phyloP scores from a whole-genome alignment of 192 early-diverging fungal species.

The Podila epigama region DNA sequence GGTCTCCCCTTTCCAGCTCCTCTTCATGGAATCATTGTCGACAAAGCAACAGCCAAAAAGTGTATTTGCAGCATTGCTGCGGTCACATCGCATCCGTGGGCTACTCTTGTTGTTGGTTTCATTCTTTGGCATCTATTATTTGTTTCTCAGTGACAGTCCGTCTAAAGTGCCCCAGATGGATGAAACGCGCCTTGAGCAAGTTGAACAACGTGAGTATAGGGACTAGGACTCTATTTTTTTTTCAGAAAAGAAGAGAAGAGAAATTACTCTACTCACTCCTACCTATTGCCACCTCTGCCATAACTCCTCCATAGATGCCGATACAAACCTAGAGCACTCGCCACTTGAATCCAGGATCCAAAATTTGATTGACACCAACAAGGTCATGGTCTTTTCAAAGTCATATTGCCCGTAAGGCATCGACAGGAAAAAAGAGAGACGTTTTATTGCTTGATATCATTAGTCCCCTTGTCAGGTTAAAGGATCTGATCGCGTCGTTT shows the following conservation, averaged over 20 bases:
- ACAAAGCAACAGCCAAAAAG: slow-evolving; percentile 20
- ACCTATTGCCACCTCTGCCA: no score
- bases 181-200: not conserved
- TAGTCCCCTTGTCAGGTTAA: not conserved
- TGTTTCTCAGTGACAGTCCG: slow-evolving; percentile 15
- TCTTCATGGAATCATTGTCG: slow-evolving; percentile 20
- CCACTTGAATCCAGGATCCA: slow-evolving; percentile 25
- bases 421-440: not conserved
- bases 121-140: slow-evolving; percentile 14
- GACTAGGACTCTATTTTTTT: not conserved
- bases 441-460: not conserved
- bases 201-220: not conserved
- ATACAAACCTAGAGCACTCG: not conserved
- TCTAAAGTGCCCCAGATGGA: not conserved
- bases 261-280: no score
- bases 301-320: not conserved
- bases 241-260: not conserved
- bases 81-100: slow-evolving; percentile 28
- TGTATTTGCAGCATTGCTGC: slow-evolving; percentile 14
- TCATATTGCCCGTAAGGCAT: slow-evolving; percentile 33
- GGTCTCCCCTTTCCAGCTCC: not conserved
- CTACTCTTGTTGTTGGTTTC: slow-evolving; percentile 1
- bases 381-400: slow-evolving; percentile 47
- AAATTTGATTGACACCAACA: slow-evolving; percentile 25
- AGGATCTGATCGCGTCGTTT: not conserved